Percentiles rank a stretch among this genome's conserved stretches.
These are phyloP conservation scores for Tricholoma bakamatsutake DNA, from an alignment of 768 basidiomycete genomes.

Conservation along the genomic window DNA sequence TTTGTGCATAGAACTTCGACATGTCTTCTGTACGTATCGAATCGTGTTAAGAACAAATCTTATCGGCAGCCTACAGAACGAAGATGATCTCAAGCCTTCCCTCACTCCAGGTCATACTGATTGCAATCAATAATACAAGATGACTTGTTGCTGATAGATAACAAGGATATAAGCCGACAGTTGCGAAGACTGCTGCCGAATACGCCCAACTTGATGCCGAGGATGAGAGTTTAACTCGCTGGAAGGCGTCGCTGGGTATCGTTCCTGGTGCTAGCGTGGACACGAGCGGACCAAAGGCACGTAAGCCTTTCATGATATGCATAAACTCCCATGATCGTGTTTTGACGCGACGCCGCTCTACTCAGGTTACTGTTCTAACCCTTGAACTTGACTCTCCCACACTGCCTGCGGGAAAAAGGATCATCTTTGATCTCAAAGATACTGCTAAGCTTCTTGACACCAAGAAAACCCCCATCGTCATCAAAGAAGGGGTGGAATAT, in stretches of 20 bases:
- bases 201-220: conserved; percentile 81
- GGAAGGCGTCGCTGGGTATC: conserved; percentile 94
- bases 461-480: conserved; percentile 73
- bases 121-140: neutral
- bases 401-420: conserved; percentile 52
- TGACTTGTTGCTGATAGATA: conserved; percentile 6
- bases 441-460: conserved; percentile 37
- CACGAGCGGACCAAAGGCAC: conserved; percentile 62
- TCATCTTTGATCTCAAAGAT: conserved; percentile 64
- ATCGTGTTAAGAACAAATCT: neutral
- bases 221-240: conserved; percentile 90
- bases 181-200: conserved; percentile 71
- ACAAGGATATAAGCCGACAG: conserved; percentile 69
- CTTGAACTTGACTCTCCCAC: conserved; percentile 79
- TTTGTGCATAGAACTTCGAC: conserved; percentile 17
- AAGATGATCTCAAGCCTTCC: conserved; percentile 64
- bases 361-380: conserved; percentile 64
- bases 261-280: conserved; percentile 41
- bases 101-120: conserved; percentile 54
- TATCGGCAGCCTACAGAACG: conserved; percentile 29
- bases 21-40: conserved; percentile 47
- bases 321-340: neutral
- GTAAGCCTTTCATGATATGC: neutral
- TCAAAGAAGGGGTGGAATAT: conserved; percentile 88
- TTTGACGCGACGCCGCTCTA: conserved; percentile 7